Evolutionary conservation across 345 rosid genomes (phyloP), one percentile per base, ranked within the genome.

Genomic region (Bruguiera sexangula): DNA sequence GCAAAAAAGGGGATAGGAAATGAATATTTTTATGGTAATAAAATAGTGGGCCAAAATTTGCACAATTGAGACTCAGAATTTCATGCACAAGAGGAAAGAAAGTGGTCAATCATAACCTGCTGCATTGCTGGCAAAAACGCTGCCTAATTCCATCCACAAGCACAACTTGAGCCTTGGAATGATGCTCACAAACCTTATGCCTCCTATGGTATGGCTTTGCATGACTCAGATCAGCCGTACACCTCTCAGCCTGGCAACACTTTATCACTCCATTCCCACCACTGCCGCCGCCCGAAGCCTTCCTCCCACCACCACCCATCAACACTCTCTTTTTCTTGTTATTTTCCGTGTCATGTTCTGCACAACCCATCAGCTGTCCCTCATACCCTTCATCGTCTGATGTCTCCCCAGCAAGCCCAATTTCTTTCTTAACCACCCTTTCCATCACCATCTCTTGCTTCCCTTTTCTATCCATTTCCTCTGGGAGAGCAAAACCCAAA

Each of bases 51-150:
- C 65, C n/a, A 78, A 57, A 61, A 26, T 61, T 24, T 54, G 2
- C 15, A 39, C 53, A 21, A 66, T 27, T 22, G 21, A 68, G 51
- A 32, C 18, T 5, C 26, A 21, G 57, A 11, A 46, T 21, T 72
- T 58, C 62, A 43, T 31, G 37, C 21, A 48, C n/a, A 54, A 24
- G 15, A 53, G 65, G 59, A 34, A 64, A 58, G 51, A 59, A 60
- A 48, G 39, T 37, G 55, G 39, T 66, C 37, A 37, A 15, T 20
- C 0, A 22, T 43, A 65, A 87, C 97, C 92, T 89, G 89, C 93
- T 92, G 66, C 93, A 89, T 85, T 91, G 96, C 73, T 91, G 93
- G 73, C 96, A 89, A 64, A 92, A 89, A 31, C 93, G 80, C 81
- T 92, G 89, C 75, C 73, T 81, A 13, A 81, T 60, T 1, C 96